Evolutionary conservation across 176 grass and related monocot species (phyloP).

Genomic region (Zea mays): DNA sequence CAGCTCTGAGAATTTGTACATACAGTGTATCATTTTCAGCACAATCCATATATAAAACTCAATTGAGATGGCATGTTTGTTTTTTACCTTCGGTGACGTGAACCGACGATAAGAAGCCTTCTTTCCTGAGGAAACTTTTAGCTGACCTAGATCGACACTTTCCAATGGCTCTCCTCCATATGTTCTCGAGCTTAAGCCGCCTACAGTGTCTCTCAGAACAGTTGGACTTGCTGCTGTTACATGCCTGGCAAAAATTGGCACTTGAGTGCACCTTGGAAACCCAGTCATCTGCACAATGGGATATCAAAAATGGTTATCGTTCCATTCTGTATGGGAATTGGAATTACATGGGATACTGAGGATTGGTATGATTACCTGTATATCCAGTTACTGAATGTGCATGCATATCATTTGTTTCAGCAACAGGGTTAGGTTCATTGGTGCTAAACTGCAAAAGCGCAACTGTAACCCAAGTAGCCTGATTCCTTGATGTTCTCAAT

Average conservation of each 20-base stretch:
- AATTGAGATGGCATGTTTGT: constrained; percentile 1
- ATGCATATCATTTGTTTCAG: constrained; percentile 59
- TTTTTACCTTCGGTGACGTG: constrained; percentile 85
- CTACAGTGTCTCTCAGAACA: constrained; percentile 83
- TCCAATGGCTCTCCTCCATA: constrained; percentile 73
- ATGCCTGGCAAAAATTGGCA: constrained; percentile 73
- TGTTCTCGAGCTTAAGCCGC: constrained; percentile 81
- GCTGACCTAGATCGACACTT: constrained; percentile 85
- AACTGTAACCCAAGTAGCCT: constrained; percentile 97
- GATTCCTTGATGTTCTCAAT: constrained; percentile 91
- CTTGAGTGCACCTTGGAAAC: constrained; percentile 68
- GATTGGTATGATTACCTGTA: constrained; percentile 56
- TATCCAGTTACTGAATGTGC: constrained; percentile 58
- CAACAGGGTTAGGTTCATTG: constrained; percentile 61
- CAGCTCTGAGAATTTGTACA: constrained; percentile 64
- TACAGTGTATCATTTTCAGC: constrained; percentile 20
- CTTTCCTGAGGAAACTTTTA: constrained; percentile 83
- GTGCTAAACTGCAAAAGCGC: constrained; percentile 94
- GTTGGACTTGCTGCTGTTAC: constrained; percentile 70
- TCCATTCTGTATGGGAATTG: neutral
- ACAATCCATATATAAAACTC: constrained; percentile 10
- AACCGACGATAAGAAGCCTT: constrained; percentile 75
- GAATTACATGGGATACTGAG: neutral
- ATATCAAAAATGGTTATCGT: constrained; percentile 29
- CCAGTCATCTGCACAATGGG: constrained; percentile 65